These are phyloP conservation scores for Colletotrichum agaves DNA, from an alignment of 2,329 filamentous ascomycete genomes.

Conservation along the genomic window DNA sequence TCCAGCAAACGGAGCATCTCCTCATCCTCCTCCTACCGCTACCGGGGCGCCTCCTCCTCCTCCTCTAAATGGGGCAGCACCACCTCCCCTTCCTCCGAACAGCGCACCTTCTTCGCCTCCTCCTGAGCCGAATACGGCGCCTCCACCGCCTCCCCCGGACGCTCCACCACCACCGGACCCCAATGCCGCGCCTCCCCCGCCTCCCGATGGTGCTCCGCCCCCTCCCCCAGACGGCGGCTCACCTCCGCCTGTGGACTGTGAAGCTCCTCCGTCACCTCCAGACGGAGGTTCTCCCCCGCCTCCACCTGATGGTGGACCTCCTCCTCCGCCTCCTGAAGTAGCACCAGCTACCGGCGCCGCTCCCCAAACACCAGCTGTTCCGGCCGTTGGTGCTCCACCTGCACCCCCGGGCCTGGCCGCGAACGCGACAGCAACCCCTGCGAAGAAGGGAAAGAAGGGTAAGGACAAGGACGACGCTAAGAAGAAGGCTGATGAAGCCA, in stretches of 20 bases:
- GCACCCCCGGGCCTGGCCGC: background rate
- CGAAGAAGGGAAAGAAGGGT: background rate
- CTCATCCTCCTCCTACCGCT: background rate
- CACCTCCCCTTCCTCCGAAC: background rate
- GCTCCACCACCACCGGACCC: background rate
- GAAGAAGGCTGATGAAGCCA: slow-evolving; percentile 23
- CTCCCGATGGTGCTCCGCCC: background rate
- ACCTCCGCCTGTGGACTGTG: too few relatives aligned
- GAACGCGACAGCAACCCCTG: slow-evolving; percentile 3
- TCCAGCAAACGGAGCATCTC: background rate
- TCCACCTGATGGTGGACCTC: background rate
- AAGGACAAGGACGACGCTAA: slow-evolving; percentile 20
- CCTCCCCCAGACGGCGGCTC: background rate
- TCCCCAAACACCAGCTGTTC: background rate
- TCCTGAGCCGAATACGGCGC: background rate
- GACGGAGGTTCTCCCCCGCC: slow-evolving; percentile 3
- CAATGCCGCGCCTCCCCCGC: too few relatives aligned
- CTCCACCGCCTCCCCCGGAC: background rate
- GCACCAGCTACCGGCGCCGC: background rate
- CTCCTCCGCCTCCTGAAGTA: background rate
- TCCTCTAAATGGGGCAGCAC: background rate
- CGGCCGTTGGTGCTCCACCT: background rate
- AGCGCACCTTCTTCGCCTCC: slow-evolving; percentile 12
- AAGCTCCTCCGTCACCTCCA: slow-evolving; percentile 1
- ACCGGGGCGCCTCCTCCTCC: slow-evolving; percentile 4